Evolutionary conservation across 306 rosid genomes (phyloP), one percentile per base, ranked within the genome.

Genomic region (Sicyos baderoa): DNA sequence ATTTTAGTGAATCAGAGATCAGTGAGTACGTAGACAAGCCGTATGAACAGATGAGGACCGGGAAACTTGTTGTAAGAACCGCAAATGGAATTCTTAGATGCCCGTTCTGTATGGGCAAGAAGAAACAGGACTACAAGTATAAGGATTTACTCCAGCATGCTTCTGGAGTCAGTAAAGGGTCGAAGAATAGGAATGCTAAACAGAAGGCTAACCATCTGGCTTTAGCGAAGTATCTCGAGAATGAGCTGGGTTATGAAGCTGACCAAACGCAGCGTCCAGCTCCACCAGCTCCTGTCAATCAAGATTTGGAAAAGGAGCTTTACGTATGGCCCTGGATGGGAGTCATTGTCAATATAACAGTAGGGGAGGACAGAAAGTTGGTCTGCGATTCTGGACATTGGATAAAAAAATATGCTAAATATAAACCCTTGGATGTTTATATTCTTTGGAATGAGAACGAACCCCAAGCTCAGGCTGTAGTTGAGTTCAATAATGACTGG

Each of bases 301-400:
- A 72, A 70, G 73, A 80, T 52, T 58, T 74, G 4, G 83, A 78
- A 59, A 77, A 72, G 70, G 91, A 90, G 25, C 81, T 77, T 4
- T 90, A 83, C 47, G 96, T 88, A 54, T 93, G 97, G 99, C 99
- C 99, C 3, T 93, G 99, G 99, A 93, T 86, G 40, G 95, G 97
- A 55, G 78, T 93, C 13, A 45, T 93, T 59, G 84, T 87, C 22
- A 88, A 87, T 76, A 80, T 93, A 44, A 48, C 49, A 68, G 68
- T 62, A 23, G 72, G 80, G 42, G 70, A 76, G 45, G 87, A 85
- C 74, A 64, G 63, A 44, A 65, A 52, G n/a, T 66, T n/a, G 4
- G 56, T 76, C 6, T 74, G 47, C 19, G 85, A 78, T 49, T 74
- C 96, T 72, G 74, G 54, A 19, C 74, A 85, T 56, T 93, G 94